Conservation (phyloP, 176 grass and related monocot species). For the Cenchrus purpureus region DNA sequence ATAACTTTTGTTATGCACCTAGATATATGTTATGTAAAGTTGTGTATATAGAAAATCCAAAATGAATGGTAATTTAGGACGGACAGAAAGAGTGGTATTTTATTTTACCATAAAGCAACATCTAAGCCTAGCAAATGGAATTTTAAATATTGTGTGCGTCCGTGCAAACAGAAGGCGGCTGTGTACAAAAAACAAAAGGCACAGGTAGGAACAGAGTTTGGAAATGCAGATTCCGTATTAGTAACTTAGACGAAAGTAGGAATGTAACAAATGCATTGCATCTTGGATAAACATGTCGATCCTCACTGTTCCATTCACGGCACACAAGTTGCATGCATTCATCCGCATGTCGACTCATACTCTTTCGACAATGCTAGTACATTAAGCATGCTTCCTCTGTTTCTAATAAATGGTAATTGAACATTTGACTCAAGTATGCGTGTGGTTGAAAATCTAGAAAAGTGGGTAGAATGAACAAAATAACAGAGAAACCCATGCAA, state of each 20-base stretch:
- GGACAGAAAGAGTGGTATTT: background rate
- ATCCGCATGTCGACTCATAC: background rate
- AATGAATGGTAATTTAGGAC: too few relatives aligned
- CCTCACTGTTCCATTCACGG: background rate
- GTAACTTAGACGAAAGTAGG: background rate
- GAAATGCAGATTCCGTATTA: background rate
- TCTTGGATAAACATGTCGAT: background rate
- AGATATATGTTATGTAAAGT: too few relatives aligned
- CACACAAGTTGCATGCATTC: background rate
- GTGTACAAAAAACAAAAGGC: background rate
- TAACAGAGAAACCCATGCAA: too few relatives aligned
- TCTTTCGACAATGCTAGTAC: background rate
- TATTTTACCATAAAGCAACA: background rate
- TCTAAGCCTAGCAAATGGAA: too few relatives aligned
- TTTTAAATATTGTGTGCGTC: background rate
- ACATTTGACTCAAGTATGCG: background rate
- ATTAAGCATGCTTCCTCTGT: background rate
- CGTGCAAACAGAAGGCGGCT: background rate
- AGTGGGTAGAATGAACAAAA: too few relatives aligned
- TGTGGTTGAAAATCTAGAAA: background rate
- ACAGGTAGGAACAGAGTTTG: constrained; percentile 29
- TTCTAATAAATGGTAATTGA: background rate
- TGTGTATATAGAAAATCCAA: too few relatives aligned
- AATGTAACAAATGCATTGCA: background rate
- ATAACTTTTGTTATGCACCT: too few relatives aligned